These are phyloP conservation scores for Ramularia endophylla DNA, from an alignment of 2,329 filamentous ascomycete genomes.

Conservation along the genomic window DNA sequence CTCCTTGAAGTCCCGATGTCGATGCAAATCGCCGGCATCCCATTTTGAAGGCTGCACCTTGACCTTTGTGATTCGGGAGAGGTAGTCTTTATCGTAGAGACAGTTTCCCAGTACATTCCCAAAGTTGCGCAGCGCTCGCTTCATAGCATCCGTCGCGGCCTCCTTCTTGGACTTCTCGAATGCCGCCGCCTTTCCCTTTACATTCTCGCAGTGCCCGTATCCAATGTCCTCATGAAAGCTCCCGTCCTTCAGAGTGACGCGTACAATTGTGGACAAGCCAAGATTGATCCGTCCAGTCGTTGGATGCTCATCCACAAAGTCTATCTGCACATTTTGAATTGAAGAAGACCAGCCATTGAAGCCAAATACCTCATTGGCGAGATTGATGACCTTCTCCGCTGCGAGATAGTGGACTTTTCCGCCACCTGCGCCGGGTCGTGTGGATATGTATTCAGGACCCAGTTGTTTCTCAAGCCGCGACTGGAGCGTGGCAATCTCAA, in stretches of 20 bases:
- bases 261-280: slow-evolving; percentile 82
- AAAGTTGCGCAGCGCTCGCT: slow-evolving; percentile 83
- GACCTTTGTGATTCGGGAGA: slow-evolving; percentile 82
- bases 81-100: slow-evolving; percentile 93
- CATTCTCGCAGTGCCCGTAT: slow-evolving; percentile 95
- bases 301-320: slow-evolving; percentile 85
- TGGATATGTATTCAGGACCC: slow-evolving; percentile 91
- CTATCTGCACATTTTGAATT: slow-evolving; percentile 91
- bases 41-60: slow-evolving; percentile 75
- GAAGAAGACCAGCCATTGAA: slow-evolving; percentile 97
- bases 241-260: slow-evolving; percentile 84
- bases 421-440: slow-evolving; percentile 74
- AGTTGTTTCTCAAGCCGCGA: slow-evolving; percentile 85
- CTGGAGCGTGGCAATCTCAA: slow-evolving; percentile 83
- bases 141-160: slow-evolving; percentile 89
- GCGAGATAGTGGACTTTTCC: slow-evolving; percentile 87
- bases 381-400: slow-evolving; percentile 93
- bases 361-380: slow-evolving; percentile 92
- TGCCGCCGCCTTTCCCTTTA: slow-evolving; percentile 86
- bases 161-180: slow-evolving; percentile 99
- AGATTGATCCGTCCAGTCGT: slow-evolving; percentile 73
- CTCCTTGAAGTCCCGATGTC: slow-evolving; percentile 66
- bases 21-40: slow-evolving; percentile 71
- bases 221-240: slow-evolving; percentile 98
- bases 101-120: slow-evolving; percentile 98